A percentile compares a stretch with the other conserved stretches of the same genome.
Conservation (phyloP, 441 rosid species). For the Erodium chrysanthum region DNA sequence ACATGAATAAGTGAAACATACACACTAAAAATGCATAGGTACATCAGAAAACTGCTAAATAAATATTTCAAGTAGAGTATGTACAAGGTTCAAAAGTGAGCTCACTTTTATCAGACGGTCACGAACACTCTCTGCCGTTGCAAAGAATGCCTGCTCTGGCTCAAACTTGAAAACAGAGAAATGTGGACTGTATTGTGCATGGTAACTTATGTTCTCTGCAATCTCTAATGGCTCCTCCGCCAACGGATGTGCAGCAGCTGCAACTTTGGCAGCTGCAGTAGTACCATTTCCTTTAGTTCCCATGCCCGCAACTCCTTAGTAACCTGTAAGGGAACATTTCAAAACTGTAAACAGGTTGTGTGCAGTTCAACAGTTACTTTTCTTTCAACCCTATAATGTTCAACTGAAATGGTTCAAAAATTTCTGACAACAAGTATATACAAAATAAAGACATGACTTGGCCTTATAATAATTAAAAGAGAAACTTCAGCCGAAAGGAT, state of each 20-base stretch:
- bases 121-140: slow-evolving; percentile 84
- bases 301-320: slow-evolving; percentile 29
- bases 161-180: slow-evolving; percentile 85
- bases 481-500: not conserved
- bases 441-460: not conserved
- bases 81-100: slow-evolving; percentile 2
- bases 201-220: slow-evolving; percentile 76
- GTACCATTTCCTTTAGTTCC: slow-evolving; percentile 29
- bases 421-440: not conserved
- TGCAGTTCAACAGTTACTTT: not conserved
- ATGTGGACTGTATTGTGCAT: slow-evolving; percentile 74
- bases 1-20: not conserved
- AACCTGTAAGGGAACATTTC: slow-evolving; percentile 5
- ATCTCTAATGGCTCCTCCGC: slow-evolving; percentile 48
- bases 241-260: slow-evolving; percentile 51
- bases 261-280: slow-evolving; percentile 32
- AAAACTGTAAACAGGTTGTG: not conserved
- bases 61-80: not conserved
- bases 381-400: not conserved
- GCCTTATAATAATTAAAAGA: not conserved
- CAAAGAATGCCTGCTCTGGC: slow-evolving; percentile 79
- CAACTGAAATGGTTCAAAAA: not conserved
- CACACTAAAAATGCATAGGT: not conserved
- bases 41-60: not conserved
- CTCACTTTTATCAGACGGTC: slow-evolving; percentile 76